Conservation (phyloP, 1,284 basidiomycete genomes). For the Neotropicomus parvogracilis region DNA sequence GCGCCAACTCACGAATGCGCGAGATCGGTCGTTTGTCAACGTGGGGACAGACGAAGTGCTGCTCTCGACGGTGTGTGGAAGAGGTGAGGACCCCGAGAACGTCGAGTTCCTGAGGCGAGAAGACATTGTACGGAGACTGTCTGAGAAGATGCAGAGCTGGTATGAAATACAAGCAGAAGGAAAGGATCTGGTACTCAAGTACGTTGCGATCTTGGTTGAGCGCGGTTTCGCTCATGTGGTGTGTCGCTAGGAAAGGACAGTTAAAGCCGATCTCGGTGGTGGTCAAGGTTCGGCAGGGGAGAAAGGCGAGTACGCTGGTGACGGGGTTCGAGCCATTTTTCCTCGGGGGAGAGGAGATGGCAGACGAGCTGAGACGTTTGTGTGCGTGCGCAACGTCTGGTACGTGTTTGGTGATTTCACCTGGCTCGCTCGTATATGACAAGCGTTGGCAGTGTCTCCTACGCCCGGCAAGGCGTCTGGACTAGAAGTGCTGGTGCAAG, state of each 20-base stretch:
- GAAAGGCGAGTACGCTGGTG: slow-evolving; percentile 73
- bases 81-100: slow-evolving; percentile 36
- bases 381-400: slow-evolving; percentile 80
- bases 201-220: slow-evolving; percentile 18
- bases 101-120: slow-evolving; percentile 66
- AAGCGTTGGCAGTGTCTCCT: slow-evolving; percentile 46
- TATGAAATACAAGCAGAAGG: slow-evolving; percentile 55
- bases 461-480: slow-evolving; percentile 50
- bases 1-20: slow-evolving; percentile 62
- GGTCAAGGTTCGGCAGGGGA: slow-evolving; percentile 71
- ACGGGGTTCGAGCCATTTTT: slow-evolving; percentile 76
- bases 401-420: slow-evolving; percentile 28
- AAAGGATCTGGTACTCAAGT: slow-evolving; percentile 55
- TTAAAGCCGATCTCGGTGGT: slow-evolving; percentile 66
- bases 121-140: slow-evolving; percentile 55
- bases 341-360: slow-evolving; percentile 66
- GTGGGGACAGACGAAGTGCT: slow-evolving; percentile 54
- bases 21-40: slow-evolving; percentile 67
- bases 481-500: slow-evolving; percentile 77
- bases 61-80: slow-evolving; percentile 45
- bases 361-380: slow-evolving; percentile 70
- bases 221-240: slow-evolving; percentile 2
- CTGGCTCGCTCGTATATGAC: neutral
- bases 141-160: slow-evolving; percentile 71
- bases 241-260: slow-evolving; percentile 62